phyloP scores from a whole-genome alignment of 352 stramenopile species.

The Pythium guiyangense region DNA sequence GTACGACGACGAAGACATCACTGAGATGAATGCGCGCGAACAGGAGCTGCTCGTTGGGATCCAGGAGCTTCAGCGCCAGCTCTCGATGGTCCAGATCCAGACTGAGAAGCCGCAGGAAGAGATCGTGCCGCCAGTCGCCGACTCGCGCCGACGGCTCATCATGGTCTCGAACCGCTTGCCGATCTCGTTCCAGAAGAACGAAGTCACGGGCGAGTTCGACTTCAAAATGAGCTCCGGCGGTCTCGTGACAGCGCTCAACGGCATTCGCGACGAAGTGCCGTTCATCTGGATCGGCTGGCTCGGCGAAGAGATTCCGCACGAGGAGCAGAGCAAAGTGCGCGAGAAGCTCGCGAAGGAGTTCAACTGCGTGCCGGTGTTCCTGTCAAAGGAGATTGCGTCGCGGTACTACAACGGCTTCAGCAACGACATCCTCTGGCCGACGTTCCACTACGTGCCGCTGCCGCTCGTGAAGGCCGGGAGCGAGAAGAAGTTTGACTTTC shows the following conservation, averaged over 20 bases:
- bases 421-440: constrained; percentile 90
- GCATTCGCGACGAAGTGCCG: constrained; percentile 82
- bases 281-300: constrained; percentile 92
- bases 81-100: constrained; percentile 85
- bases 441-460: constrained; percentile 90
- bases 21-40: constrained; percentile 77
- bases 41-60: constrained; percentile 90
- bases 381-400: constrained; percentile 84
- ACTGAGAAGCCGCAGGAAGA: constrained; percentile 74
- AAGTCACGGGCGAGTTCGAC: constrained; percentile 78
- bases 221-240: constrained; percentile 88
- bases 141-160: constrained; percentile 73
- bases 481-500: constrained; percentile 91
- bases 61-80: constrained; percentile 87
- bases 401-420: constrained; percentile 92
- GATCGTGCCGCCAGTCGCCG: constrained; percentile 52
- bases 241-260: constrained; percentile 86
- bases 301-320: constrained; percentile 80
- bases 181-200: constrained; percentile 87
- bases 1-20: constrained; percentile 56
- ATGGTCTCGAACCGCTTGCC: constrained; percentile 90
- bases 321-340: constrained; percentile 77
- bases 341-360: constrained; percentile 84
- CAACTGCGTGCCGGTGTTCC: constrained; percentile 87
- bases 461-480: constrained; percentile 82